These are phyloP conservation scores for Penicillium flavigenum DNA, from an alignment of 495 filamentous ascomycete genomes.

Conservation along the genomic window DNA sequence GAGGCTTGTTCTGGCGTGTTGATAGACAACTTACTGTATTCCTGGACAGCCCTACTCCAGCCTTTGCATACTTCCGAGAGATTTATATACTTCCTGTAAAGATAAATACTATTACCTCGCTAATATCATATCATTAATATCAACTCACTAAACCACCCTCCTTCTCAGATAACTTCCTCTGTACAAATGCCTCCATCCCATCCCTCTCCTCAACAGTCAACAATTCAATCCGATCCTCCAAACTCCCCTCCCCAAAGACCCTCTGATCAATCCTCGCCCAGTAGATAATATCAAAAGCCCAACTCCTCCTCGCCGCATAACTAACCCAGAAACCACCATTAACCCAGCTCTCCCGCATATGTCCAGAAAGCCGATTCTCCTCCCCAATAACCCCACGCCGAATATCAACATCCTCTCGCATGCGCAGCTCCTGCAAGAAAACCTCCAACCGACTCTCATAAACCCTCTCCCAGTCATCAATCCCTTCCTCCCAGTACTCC, in stretches of 20 bases:
- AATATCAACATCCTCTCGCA: too few relatives aligned
- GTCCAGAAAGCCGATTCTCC: too few relatives aligned
- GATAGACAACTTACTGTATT: neutral
- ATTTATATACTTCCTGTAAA: too few relatives aligned
- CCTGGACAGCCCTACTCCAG: neutral
- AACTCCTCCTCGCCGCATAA: neutral
- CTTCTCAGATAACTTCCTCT: slow-evolving; percentile 4
- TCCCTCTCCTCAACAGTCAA: slow-evolving; percentile 7
- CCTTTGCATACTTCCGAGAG: too few relatives aligned
- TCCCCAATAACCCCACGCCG: too few relatives aligned
- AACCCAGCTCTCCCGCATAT: too few relatives aligned
- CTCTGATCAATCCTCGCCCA: slow-evolving; percentile 9
- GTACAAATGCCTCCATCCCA: slow-evolving; percentile 1
- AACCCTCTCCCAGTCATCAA: too few relatives aligned
- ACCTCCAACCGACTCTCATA: too few relatives aligned
- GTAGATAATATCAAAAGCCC: slow-evolving; percentile 9
- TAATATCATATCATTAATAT: neutral
- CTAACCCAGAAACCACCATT: too few relatives aligned
- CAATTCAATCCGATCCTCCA: slow-evolving; percentile 4
- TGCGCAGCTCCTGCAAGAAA: too few relatives aligned
- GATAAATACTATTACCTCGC: too few relatives aligned
- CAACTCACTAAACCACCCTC: neutral
- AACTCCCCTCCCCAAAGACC: slow-evolving; percentile 3
- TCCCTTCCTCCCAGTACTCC: too few relatives aligned
- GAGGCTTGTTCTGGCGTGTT: neutral